Conservation (phyloP, 257 asterid species). For the Solanum infundibuliforme region DNA sequence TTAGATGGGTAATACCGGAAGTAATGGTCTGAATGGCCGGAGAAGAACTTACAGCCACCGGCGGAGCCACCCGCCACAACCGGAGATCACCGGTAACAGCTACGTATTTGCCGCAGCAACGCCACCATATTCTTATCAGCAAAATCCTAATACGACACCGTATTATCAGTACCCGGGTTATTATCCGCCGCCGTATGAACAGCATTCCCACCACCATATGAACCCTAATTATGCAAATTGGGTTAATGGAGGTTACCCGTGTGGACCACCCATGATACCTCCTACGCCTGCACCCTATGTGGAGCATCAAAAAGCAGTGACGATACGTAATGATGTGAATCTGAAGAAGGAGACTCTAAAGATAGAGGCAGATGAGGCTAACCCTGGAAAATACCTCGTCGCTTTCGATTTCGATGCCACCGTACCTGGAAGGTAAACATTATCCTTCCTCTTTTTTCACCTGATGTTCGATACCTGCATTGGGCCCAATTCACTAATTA, state of each 20-base stretch:
- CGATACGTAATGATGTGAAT: conserved; percentile 86
- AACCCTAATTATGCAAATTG: conserved; percentile 48
- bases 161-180: conserved; percentile 85
- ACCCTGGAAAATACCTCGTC: conserved; percentile 75
- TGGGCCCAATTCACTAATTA: not conserved
- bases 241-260: conserved; percentile 58
- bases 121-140: conserved; percentile 58
- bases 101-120: conserved; percentile 80
- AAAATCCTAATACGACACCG: conserved; percentile 60
- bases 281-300: conserved; percentile 51
- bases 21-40: conserved; percentile 35
- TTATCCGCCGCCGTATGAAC: conserved; percentile 50
- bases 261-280: not conserved
- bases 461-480: conserved; percentile 45
- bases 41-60: conserved; percentile 28
- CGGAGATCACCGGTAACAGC: conserved; percentile 56
- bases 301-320: conserved; percentile 98
- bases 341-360: conserved; percentile 78
- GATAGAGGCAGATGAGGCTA: conserved; percentile 66
- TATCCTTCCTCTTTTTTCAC: no score
- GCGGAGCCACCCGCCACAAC: conserved; percentile 29
- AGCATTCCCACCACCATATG: not conserved
- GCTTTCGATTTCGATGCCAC: conserved; percentile 90
- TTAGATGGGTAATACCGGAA: conserved; percentile 75
- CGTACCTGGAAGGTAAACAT: conserved; percentile 73